phyloP scores from a whole-genome alignment of 2,329 filamentous ascomycete genomes.

The Endothia cerciana region DNA sequence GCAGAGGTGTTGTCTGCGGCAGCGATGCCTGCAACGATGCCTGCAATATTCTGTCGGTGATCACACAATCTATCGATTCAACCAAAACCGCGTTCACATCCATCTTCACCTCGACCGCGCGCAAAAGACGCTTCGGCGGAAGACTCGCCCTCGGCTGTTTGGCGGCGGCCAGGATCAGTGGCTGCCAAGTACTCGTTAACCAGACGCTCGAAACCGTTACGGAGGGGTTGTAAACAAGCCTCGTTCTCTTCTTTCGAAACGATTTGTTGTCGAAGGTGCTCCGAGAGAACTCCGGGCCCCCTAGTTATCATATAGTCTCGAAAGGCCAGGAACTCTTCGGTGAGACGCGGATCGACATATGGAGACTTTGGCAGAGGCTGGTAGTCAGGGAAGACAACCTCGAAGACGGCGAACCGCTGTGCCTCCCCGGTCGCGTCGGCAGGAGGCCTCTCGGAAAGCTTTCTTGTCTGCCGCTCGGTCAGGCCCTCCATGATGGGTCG shows the following conservation, averaged over 20 bases:
- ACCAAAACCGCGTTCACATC: not conserved
- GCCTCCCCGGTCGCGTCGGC: not conserved
- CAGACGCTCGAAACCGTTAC: not conserved
- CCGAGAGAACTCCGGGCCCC: not conserved
- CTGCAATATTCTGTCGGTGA: not conserved
- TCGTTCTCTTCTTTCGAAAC: not conserved
- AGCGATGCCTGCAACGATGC: not conserved
- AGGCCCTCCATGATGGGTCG: not conserved
- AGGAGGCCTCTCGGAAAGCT: not conserved
- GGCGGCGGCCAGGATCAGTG: no score
- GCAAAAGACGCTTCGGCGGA: not conserved
- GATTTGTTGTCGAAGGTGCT: not conserved
- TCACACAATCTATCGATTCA: not conserved
- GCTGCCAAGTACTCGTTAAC: not conserved
- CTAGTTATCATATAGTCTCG: not conserved
- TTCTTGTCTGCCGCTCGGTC: not conserved
- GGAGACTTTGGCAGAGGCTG: not conserved
- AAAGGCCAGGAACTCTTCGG: not conserved
- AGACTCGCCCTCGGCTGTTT: not conserved
- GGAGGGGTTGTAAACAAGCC: not conserved
- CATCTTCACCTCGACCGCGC: not conserved
- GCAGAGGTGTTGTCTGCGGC: not conserved
- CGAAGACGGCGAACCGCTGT: not conserved
- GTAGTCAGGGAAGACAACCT: not conserved
- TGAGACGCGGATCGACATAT: not conserved